These are phyloP conservation scores for Fusarium compactum DNA, from an alignment of 2,329 filamentous ascomycete genomes.

Conservation along the genomic window DNA sequence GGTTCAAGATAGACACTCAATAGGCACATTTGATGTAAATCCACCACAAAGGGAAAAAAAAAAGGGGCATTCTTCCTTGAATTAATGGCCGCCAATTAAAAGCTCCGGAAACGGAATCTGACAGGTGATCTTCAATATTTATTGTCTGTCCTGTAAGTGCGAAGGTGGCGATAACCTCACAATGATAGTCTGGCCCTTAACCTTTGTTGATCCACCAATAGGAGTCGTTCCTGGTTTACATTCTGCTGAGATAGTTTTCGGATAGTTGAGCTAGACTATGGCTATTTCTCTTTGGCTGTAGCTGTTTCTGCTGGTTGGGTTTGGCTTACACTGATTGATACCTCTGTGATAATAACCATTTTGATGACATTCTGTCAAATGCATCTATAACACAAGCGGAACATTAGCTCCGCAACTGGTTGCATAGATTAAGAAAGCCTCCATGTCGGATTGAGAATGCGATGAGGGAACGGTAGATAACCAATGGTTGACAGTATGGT, in stretches of 20 bases:
- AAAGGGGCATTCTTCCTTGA: not conserved
- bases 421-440: no score
- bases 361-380: no score
- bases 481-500: not conserved
- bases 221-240: no score
- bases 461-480: not conserved
- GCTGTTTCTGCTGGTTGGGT: no score
- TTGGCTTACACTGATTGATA: no score
- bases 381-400: no score
- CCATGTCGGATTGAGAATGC: no score
- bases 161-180: constrained; percentile 20
- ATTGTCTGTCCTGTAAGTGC: not conserved
- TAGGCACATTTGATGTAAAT: not conserved
- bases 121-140: not conserved
- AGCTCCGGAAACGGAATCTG: not conserved
- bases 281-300: not conserved
- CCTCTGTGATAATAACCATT: not conserved
- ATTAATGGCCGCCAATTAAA: not conserved
- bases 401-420: no score
- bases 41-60: not conserved
- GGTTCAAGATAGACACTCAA: not conserved
- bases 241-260: not conserved
- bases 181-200: constrained; percentile 7
- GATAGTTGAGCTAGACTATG: not conserved
- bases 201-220: not conserved